phyloP scores from a whole-genome alignment of 1,139 yeast species.

The Yamadazyma oceani region DNA sequence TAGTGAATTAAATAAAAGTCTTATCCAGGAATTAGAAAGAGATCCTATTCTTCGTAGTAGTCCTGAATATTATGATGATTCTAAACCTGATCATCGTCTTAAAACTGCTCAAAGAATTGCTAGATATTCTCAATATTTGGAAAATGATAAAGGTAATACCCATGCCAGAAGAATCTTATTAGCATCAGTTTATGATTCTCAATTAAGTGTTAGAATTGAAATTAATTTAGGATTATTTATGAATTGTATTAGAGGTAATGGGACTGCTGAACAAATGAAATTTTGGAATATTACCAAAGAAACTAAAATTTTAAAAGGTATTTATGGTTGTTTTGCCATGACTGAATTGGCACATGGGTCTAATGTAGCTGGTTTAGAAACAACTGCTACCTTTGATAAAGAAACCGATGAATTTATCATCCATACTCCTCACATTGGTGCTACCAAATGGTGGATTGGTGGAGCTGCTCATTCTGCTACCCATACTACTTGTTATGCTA shows the following conservation, averaged over 20 bases:
- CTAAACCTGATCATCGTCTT: constrained; percentile 43
- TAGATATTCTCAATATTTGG: constrained; percentile 45
- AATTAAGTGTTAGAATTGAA: constrained; percentile 48
- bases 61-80: constrained; percentile 38
- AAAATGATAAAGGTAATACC: constrained; percentile 35
- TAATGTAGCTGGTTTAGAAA: constrained; percentile 87
- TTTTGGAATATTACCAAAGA: constrained; percentile 81
- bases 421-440: constrained; percentile 86
- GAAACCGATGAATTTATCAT: constrained; percentile 66
- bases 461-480: constrained; percentile 96
- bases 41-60: constrained; percentile 46
- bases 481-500: constrained; percentile 78
- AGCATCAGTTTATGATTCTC: constrained; percentile 50
- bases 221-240: constrained; percentile 53
- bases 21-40: constrained; percentile 49
- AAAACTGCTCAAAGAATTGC: constrained; percentile 45
- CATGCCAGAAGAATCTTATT: constrained; percentile 42
- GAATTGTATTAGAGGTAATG: constrained; percentile 49
- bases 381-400: constrained; percentile 81
- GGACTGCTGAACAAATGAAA: constrained; percentile 52
- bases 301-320: constrained; percentile 59
- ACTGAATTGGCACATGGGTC: constrained; percentile 95
- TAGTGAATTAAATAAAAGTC: constrained; percentile 31
- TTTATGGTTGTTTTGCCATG: constrained; percentile 93
- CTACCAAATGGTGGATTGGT: constrained; percentile 98